These are phyloP conservation scores for Aspergillus sp. DNA, from an alignment of 2,329 filamentous ascomycete species.

Conservation along the genomic window DNA sequence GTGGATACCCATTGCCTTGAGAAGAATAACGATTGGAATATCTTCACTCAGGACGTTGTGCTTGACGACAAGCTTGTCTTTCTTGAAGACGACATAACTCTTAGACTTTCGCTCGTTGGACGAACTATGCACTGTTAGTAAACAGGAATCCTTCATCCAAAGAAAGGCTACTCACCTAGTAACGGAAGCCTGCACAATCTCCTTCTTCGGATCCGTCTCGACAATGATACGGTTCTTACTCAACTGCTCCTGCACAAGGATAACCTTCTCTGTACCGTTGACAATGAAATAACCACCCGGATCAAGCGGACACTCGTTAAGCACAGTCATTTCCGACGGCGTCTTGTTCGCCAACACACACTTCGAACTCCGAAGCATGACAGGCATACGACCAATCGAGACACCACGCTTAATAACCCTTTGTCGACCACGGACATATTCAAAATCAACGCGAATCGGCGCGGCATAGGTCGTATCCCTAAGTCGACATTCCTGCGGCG, in stretches of 20 bases:
- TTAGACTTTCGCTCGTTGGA: slow-evolving; percentile 98
- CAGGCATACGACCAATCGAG: slow-evolving; percentile 80
- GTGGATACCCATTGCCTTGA: slow-evolving; percentile 89
- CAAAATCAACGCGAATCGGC: slow-evolving; percentile 86
- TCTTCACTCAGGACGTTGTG: slow-evolving; percentile 92
- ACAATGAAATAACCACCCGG: slow-evolving; percentile 98
- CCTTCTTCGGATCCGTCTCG: slow-evolving; percentile 85
- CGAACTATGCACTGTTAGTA: slow-evolving; percentile 55
- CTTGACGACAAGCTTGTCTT: slow-evolving; percentile 78
- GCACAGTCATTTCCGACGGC: slow-evolving; percentile 78
- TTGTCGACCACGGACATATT: slow-evolving; percentile 76
- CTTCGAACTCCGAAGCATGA: slow-evolving; percentile 95
- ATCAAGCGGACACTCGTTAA: slow-evolving; percentile 94
- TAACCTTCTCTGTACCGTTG: slow-evolving; percentile 96
- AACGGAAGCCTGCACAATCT: slow-evolving; percentile 88
- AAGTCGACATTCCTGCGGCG: slow-evolving; percentile 91
- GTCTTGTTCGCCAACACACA: slow-evolving; percentile 78
- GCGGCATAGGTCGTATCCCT: slow-evolving; percentile 98
- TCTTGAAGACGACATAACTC: slow-evolving; percentile 90
- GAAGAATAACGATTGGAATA: slow-evolving; percentile 86
- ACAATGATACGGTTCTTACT: slow-evolving; percentile 99
- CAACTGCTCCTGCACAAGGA: slow-evolving; percentile 93
- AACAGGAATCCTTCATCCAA: neutral
- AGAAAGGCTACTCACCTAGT: slow-evolving; percentile 48
- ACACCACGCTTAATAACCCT: slow-evolving; percentile 67